Base-by-base conservation (phyloP, 2,329 filamentous ascomycete species). In the Penicillium janthinellum region DNA sequence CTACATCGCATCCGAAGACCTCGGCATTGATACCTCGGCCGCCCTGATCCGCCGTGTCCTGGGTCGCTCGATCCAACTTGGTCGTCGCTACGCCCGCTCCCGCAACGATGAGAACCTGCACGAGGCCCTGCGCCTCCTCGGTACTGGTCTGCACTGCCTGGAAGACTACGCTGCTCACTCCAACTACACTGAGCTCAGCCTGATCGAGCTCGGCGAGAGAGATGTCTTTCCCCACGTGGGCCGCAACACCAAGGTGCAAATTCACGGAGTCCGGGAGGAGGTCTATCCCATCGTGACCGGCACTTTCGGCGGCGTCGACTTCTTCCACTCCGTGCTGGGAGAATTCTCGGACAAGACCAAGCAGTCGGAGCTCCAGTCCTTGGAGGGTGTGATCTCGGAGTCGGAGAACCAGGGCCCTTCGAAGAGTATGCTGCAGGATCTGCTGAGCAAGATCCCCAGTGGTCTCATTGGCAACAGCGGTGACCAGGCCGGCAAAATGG, bases 81-180 rank as follows among this genome's bases (percentile, higher is more conserved):
- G 87, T 45, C 89, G 91, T 60, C 83, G 83, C 49, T 96, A 94
- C 75, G 83, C 82, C 59, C 79, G 83, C 39, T 86, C 82, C 64
- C 81, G 86, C 57, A 85, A 88, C 68, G 87, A 91, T 72, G 84
- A 83, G n/a, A 92, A 96, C 70, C 84, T 96, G 34, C 88, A 95
- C 73, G 94, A 97, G 78, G 90, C 92, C 57, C 85, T 97, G 50
- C 88, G 93, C 56, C 83, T 96, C 17, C 81, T 97, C 63, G 94
- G 94, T 59, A 96, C 92, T 59, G 93, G 89, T 38, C 85, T 92
- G 57, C 94, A 98, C 79, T 96, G 92, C 73, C 79, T 97, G 25
- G 93, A 96, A 79, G 93, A 97, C 73, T 98, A 89, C 79, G 88
- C 92, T 56, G 94, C 93, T 15, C 94, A 97, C 78, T 96, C 91